phyloP scores from a whole-genome alignment of 2,329 filamentous ascomycete species.

The Trichophaea hybrida region DNA sequence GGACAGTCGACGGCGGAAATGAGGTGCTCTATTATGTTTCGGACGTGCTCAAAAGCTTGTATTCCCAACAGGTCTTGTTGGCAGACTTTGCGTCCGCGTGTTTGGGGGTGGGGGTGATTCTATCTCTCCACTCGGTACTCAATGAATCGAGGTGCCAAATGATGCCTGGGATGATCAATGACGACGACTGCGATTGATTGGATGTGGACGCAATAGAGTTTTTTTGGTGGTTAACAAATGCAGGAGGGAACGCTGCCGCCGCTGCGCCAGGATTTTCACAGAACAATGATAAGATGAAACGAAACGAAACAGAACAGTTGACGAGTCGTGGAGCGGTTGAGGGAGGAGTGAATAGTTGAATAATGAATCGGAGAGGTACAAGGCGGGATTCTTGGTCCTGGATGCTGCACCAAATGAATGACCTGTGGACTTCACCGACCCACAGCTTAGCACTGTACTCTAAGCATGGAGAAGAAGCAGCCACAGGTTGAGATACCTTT shows the following conservation, averaged over 20 bases:
- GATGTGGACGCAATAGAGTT: background rate
- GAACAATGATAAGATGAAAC: background rate
- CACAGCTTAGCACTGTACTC: background rate
- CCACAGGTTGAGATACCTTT: background rate
- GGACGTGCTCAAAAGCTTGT: background rate
- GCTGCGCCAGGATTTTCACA: background rate
- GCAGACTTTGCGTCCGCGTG: background rate
- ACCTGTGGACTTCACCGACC: background rate
- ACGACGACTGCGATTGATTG: background rate
- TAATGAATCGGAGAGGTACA: background rate
- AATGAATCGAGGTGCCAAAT: background rate
- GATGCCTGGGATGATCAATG: background rate
- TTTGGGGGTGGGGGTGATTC: background rate
- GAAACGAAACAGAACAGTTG: background rate
- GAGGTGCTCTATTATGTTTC: background rate
- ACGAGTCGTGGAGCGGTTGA: background rate
- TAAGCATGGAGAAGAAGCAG: background rate
- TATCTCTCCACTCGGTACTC: background rate
- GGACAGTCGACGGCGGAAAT: background rate
- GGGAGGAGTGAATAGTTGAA: background rate
- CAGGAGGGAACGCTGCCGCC: background rate
- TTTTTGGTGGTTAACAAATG: background rate
- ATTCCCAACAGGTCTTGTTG: background rate
- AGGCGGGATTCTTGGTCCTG: background rate
- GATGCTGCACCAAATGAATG: background rate